Base-by-base conservation (phyloP, 768 basidiomycete species). In the Leccinum variicolor region DNA sequence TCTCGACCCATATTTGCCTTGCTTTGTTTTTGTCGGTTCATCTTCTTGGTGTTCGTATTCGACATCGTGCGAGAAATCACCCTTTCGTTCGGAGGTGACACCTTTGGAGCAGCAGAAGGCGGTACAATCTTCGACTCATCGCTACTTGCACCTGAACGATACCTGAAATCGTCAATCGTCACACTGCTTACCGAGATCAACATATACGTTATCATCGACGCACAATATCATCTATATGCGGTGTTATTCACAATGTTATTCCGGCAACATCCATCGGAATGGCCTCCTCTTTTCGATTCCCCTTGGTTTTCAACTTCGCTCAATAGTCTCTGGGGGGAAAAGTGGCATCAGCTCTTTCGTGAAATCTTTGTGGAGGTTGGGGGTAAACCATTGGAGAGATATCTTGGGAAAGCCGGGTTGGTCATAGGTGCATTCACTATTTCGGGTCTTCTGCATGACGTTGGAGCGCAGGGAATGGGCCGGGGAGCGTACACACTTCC, bases 261-360 rank as follows among this genome's bases (percentile, higher is more conserved):
- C 48, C 63, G 66, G 25, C 84, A 86, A 65, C 60, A 74, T 48
- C 78, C 79, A 0, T 73, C 71, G 0, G 76, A 82, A 51, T 89
- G 86, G 85, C 88, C 87, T 0, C 87, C 85, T 1, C 57, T 84
- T 23, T 87, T 87, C 67, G 73, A 81, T 54, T 52, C 71, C 6
- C 88, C 88, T 4, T 89, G 81, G 80, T 43, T 66, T 10, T 67
- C 83, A 0, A 82, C 81, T 3, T 87, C 85, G 4, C 69, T 90
- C n/a, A 68, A 73, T 36, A 79, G 84, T 23, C 82, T 86, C 56
- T 90, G 88, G 89, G 75, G 79, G 4, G 67, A 59, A 55, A 72
- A 79, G n/a, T 90, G 89, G 88, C 88, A 90, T 62, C 86, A 88
- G 62, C 58, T 83, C 6, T 85, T 87, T 64, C 79, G 86, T 10